Percentiles rank a stretch among this genome's conserved stretches.
These are phyloP conservation scores for Oryza coarctata DNA, from an alignment of 176 grass and related monocot genomes.

Conservation along the genomic window DNA sequence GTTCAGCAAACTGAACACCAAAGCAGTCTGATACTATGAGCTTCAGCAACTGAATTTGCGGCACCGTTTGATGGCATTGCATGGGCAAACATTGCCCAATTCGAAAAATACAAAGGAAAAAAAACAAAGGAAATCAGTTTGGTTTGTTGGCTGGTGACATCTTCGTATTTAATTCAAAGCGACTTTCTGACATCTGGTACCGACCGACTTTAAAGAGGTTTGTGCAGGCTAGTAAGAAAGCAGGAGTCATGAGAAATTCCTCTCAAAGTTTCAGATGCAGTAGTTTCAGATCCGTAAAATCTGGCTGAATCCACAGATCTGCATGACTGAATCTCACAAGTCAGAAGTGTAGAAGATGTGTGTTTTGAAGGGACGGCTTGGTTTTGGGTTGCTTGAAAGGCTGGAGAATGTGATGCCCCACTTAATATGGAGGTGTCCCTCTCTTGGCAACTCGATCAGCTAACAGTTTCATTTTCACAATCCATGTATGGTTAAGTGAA, in stretches of 20 bases:
- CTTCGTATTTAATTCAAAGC: neutral
- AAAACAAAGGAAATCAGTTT: neutral
- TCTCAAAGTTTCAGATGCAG: neutral
- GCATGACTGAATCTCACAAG: neutral
- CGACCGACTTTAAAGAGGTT: neutral
- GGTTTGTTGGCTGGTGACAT: neutral
- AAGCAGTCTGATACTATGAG: neutral
- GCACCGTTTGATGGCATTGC: constrained; percentile 1
- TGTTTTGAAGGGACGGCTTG: neutral
- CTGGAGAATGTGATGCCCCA: neutral
- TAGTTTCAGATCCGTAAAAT: neutral
- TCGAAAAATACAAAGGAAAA: neutral
- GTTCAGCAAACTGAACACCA: no score
- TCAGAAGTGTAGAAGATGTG: neutral
- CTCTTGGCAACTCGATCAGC: neutral
- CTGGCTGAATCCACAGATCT: neutral
- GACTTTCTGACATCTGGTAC: neutral
- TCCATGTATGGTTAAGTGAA: neutral
- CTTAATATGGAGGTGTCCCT: neutral
- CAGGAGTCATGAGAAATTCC: neutral
- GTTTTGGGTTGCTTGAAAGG: constrained; percentile 11
- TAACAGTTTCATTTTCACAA: neutral
- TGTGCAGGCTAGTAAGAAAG: neutral
- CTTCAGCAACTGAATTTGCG: constrained; percentile 18
- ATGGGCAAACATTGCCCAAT: neutral